phyloP scores from a whole-genome alignment of 2,329 filamentous ascomycete species.

The Aspergillus neoniger region DNA sequence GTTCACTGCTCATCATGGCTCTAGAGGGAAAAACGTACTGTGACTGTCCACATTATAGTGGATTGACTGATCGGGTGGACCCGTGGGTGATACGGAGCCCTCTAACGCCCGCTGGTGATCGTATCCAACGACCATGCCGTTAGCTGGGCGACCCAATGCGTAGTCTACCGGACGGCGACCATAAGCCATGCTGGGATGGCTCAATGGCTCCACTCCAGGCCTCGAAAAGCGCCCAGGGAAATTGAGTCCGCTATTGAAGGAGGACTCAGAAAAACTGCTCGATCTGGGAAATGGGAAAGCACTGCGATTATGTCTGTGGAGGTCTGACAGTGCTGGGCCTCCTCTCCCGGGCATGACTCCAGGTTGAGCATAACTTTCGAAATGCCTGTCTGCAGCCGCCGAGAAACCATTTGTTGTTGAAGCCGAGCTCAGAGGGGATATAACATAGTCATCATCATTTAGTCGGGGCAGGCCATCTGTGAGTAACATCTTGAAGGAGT shows the following conservation, averaged over 20 bases:
- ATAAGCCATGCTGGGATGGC: slow-evolving; percentile 30
- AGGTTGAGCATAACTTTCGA: slow-evolving; percentile 30
- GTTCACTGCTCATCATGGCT: neutral
- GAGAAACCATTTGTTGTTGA: slow-evolving; percentile 40
- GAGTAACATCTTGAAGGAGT: slow-evolving; percentile 33
- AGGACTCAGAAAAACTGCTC: slow-evolving; percentile 40
- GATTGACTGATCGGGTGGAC: slow-evolving; percentile 29
- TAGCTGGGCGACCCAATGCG: slow-evolving; percentile 26
- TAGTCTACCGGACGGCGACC: slow-evolving; percentile 34
- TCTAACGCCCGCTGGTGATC: slow-evolving; percentile 34
- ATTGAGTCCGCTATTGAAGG: slow-evolving; percentile 32
- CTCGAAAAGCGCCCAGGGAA: slow-evolving; percentile 32
- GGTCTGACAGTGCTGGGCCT: slow-evolving; percentile 29
- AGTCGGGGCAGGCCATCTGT: slow-evolving; percentile 36
- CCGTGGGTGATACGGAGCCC: slow-evolving; percentile 38
- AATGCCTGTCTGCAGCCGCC: slow-evolving; percentile 30
- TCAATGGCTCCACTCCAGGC: slow-evolving; percentile 26
- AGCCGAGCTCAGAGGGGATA: slow-evolving; percentile 39
- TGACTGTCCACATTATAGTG: slow-evolving; percentile 32
- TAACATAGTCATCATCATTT: slow-evolving; percentile 41
- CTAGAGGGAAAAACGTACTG: slow-evolving; percentile 22
- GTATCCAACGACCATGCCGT: slow-evolving; percentile 32
- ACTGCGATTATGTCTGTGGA: slow-evolving; percentile 32
- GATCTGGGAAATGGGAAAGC: slow-evolving; percentile 35
- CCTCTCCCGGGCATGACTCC: slow-evolving; percentile 30